Percentiles rank a stretch among this genome's conserved stretches.
These are phyloP conservation scores for Coemansia sp. DNA, from an alignment of 192 early-diverging fungal species.

Conservation along the genomic window DNA sequence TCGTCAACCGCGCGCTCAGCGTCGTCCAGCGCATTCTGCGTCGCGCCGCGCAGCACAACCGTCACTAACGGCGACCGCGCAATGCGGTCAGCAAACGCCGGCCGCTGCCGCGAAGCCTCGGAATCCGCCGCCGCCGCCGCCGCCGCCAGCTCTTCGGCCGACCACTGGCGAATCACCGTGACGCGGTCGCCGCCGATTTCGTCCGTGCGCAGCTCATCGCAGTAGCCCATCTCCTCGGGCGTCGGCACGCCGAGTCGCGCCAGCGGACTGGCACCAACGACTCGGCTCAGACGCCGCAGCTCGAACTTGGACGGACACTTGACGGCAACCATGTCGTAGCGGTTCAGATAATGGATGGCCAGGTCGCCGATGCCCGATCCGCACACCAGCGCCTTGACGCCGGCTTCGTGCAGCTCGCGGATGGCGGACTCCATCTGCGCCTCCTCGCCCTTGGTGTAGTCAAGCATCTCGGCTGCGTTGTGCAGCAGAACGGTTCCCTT, in stretches of 20 bases:
- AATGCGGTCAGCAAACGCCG: conserved; percentile 69
- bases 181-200: conserved; percentile 98
- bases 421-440: conserved; percentile 81
- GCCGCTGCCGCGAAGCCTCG: conserved; percentile 13
- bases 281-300: conserved; percentile 90
- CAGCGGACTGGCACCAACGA: conserved; percentile 88
- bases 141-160: conserved; percentile 16
- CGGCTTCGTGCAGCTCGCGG: conserved; percentile 86
- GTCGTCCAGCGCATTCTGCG: conserved; percentile 94
- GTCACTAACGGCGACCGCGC: conserved; percentile 79
- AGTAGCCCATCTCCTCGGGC: conserved; percentile 96
- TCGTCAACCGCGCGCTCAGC: conserved; percentile 97
- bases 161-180: conserved; percentile 92
- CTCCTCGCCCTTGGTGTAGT: conserved; percentile 96
- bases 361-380: conserved; percentile 90
- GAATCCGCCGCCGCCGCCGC: not conserved
- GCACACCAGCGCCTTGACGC: conserved; percentile 89
- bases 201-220: conserved; percentile 93
- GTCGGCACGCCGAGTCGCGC: conserved; percentile 90
- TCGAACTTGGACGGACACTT: conserved; percentile 96
- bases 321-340: conserved; percentile 85
- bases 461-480: conserved; percentile 94
- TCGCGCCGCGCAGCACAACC: conserved; percentile 94
- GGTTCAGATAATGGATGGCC: conserved; percentile 92
- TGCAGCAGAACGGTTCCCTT: conserved; percentile 99